A percentile compares a stretch with the other conserved stretches of the same genome.
Evolutionary conservation across 495 filamentous ascomycete species (phyloP).

Genomic region (Xylaria flabelliformis): DNA sequence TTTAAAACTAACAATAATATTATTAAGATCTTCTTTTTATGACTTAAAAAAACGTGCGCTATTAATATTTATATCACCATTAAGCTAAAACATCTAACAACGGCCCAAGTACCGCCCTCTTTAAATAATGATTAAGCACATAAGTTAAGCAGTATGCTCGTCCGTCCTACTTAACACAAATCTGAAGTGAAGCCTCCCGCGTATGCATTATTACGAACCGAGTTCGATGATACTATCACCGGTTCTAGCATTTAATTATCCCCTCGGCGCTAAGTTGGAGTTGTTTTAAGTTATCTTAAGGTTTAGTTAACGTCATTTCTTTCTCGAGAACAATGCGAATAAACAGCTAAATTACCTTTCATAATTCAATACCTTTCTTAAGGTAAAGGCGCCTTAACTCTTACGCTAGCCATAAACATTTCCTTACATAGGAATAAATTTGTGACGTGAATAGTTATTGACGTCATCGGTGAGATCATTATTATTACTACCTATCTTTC

Average conservation of each 20-base stretch:
- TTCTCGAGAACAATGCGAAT: neutral
- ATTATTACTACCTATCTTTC: too few species aligned
- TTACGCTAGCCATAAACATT: neutral
- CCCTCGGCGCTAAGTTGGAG: neutral
- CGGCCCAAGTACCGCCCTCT: neutral
- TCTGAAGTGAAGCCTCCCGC: neutral
- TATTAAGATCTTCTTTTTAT: neutral
- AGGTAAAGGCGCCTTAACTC: neutral
- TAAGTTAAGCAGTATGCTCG: too few species aligned
- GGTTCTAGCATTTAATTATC: neutral
- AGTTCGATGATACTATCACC: neutral
- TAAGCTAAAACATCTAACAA: neutral
- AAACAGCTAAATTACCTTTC: neutral
- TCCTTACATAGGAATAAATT: neutral
- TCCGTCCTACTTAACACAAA: neutral
- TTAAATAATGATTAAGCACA: too few species aligned
- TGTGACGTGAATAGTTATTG: slow-evolving; percentile 13
- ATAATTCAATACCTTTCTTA: neutral
- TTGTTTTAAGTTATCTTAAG: neutral
- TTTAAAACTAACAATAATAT: neutral
- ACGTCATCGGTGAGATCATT: slow-evolving; percentile 30
- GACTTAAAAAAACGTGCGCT: neutral
- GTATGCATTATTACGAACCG: neutral
- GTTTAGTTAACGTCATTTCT: neutral
- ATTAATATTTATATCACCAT: neutral